Percentiles rank a stretch among this genome's conserved stretches.
Conservation (phyloP, 148 eudicot species). For the Chenopodium berlandieri region DNA sequence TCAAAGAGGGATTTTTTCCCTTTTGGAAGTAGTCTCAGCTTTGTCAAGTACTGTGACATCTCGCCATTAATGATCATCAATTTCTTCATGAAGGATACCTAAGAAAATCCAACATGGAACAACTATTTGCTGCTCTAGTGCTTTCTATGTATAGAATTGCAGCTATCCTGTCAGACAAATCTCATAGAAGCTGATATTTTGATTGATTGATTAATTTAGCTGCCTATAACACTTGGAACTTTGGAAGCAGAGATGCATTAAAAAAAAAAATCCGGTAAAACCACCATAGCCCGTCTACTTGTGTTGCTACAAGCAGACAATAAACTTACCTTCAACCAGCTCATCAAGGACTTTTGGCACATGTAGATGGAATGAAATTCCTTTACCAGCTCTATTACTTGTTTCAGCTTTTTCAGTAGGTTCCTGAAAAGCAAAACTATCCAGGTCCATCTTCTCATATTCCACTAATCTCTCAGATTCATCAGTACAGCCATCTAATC, state of each 20-base stretch:
- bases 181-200: no score
- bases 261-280: neutral
- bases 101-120: neutral
- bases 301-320: neutral
- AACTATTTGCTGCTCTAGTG: neutral
- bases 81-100: neutral
- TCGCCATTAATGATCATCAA: neutral
- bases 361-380: slow-evolving; percentile 62
- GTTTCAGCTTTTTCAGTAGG: slow-evolving; percentile 49
- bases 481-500: slow-evolving; percentile 46
- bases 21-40: neutral
- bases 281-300: neutral
- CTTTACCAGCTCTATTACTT: slow-evolving; percentile 41
- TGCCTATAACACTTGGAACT: neutral
- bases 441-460: slow-evolving; percentile 82
- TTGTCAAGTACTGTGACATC: neutral
- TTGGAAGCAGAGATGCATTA: neutral
- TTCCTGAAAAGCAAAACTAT: slow-evolving; percentile 52
- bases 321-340: slow-evolving; percentile 61
- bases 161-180: neutral
- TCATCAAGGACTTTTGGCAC: slow-evolving; percentile 60
- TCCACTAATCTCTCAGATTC: slow-evolving; percentile 44
- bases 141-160: neutral
- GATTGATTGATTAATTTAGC: neutral
- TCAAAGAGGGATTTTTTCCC: neutral